Evolutionary conservation across 306 rosid species (phyloP), one percentile per base, ranked within the genome.

Genomic region (Mucuna pruriens): DNA sequence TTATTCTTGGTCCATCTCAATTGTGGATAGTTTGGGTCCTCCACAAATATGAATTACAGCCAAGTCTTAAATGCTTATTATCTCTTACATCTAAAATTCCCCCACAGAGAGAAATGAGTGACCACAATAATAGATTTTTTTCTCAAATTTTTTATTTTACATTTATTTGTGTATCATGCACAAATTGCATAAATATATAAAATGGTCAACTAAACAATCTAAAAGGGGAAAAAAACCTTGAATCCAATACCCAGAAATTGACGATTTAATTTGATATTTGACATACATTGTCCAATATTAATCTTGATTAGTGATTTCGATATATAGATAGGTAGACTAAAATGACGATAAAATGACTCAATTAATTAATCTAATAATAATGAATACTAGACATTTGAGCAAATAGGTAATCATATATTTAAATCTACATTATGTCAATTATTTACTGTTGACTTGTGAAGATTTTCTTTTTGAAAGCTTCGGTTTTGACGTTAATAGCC

Each of bases 51-150:
- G 46, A 40, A 74, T 17, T 38, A 40, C 58, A 25, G 40, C 79
- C 55, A 63, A 8, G 66, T 60, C 20, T 61, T 61, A 13, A 40
- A 62, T 38, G 69, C 19, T 39, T 39, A 74, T 39, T 39, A 74
- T 74, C 68, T 72, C 26, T 38, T 60, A 4, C 66, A 15, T 26
- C 39, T 52, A 2, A 49, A 49, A 49, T 38, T 34, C 40, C 16
- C 66, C 23, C 6, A 6, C 62, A 36, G 46, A 8, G 74, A 52
- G 65, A 72, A 25, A 74, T 12, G 33, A 11, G n/a, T 80, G 74
- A 70, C 72, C 85, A 57, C 62, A 76, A 67, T 68, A 75, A 75
- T 62, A 33, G 6, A 73, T 4, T 62, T 3, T 54, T 15, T 3
- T 15, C 10, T n/a, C n/a, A n/a, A 20, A 39, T 5, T 8, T 58